Evolutionary conservation across 495 filamentous ascomycete species (phyloP), one percentile per base, ranked within the genome.

Genomic region (Cairneyella variabilis): DNA sequence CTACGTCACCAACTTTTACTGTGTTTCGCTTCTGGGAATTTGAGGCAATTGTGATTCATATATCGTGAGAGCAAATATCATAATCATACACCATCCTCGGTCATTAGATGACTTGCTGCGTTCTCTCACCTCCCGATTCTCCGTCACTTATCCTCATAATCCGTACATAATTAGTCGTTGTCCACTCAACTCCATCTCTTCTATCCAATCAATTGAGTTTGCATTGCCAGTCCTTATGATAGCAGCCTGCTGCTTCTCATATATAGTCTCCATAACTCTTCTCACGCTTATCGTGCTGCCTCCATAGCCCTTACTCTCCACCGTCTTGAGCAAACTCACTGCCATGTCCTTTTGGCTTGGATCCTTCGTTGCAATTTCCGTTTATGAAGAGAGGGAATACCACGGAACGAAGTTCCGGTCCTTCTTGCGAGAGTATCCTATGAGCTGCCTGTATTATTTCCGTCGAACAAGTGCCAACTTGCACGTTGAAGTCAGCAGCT

Each of bases 381-480:
- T 72, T n/a, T 46, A 84, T 71, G 62, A 83, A 83, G 0, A 83
- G 60, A 0, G 80, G 79, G 60, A 84, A 83, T 0, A 78, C 67
- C 27, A 78, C 54, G 50, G 78, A 77, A 17, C 72, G 70, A 6
- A 66, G 72, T 39, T 77, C 73, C 17, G 63, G 54, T n/a, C 64
- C 64, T 2, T 57, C 57, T 2, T 50, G 52, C 9, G 59, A 57
- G 7, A 69, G 49, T 2, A 73, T 60, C 2, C 47, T 47, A 32
- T 71, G 69, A 5, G 71, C 72, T 12, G 75, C 59, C 14, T 69
- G 71, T 6, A 83, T 54, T 48, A 83, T 77, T 27, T 69, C 66
- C 11, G 61, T 51, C 11, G 65, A 66, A 21, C 74, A 77, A 37
- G 71, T 65, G 16, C 70, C 63, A 23, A 78, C 70, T 32, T 75